Percentiles rank a stretch among this genome's conserved stretches.
Evolutionary conservation across 176 grass and related monocot genomes (phyloP).

Genomic region (Themeda triandra): DNA sequence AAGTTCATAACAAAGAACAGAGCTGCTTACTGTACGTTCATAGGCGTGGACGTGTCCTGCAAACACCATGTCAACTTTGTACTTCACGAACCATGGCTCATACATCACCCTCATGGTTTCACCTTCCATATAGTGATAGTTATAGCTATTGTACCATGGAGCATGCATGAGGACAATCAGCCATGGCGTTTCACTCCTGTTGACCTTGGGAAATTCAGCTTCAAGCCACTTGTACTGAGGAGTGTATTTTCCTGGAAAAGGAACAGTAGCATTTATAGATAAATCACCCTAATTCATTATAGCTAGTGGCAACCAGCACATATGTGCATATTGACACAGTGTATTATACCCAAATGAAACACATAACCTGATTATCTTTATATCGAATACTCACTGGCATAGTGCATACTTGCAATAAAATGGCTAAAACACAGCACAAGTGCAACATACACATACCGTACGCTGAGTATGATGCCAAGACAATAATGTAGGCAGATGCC

Average conservation of each 20-base stretch:
- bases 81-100: slow-evolving; percentile 81
- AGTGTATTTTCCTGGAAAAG: slow-evolving; percentile 67
- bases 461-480: slow-evolving; percentile 80
- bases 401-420: not conserved
- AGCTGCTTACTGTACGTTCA: slow-evolving; percentile 70
- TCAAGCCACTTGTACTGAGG: slow-evolving; percentile 93
- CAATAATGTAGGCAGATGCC: slow-evolving; percentile 79
- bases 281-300: not conserved
- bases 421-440: not conserved
- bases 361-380: not conserved
- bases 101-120: slow-evolving; percentile 93
- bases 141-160: slow-evolving; percentile 98
- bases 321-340: not conserved
- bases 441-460: slow-evolving; percentile 53
- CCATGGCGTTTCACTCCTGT: slow-evolving; percentile 90
- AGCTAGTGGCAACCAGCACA: not conserved
- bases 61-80: slow-evolving; percentile 87
- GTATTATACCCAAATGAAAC: not conserved
- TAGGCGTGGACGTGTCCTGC: slow-evolving; percentile 93
- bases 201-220: slow-evolving; percentile 77
- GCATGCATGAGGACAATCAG: slow-evolving; percentile 88
- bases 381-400: not conserved
- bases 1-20: too few relatives aligned
- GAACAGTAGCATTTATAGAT: not conserved
- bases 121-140: slow-evolving; percentile 96